Conservation (phyloP, 2,329 filamentous ascomycete species). For the Bimuria novae-zelandiae region DNA sequence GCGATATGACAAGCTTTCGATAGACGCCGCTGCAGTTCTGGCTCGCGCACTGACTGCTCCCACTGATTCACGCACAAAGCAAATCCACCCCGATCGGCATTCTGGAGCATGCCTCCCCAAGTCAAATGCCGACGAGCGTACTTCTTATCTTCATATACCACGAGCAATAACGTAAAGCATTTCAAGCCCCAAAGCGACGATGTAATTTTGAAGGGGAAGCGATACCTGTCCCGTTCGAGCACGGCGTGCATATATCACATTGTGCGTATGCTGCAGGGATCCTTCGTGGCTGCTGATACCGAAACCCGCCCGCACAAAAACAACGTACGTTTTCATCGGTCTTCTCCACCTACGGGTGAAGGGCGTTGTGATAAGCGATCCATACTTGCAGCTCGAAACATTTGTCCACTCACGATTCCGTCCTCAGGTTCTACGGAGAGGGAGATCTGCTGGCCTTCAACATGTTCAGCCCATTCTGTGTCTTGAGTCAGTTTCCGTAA, state of each 20-base stretch:
- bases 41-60: slow-evolving; percentile 16
- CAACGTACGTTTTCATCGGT: slow-evolving; percentile 5
- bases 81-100: too few species aligned
- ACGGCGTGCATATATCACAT: slow-evolving; percentile 24
- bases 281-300: slow-evolving; percentile 10
- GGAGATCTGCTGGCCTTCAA: background rate
- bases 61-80: slow-evolving; percentile 23
- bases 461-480: background rate
- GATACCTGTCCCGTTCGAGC: slow-evolving; percentile 14
- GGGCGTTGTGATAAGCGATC: slow-evolving; percentile 22
- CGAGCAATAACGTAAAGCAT: background rate
- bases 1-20: slow-evolving; percentile 28
- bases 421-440: background rate
- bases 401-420: slow-evolving; percentile 20
- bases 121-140: too few species aligned
- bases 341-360: slow-evolving; percentile 12
- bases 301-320: slow-evolving; percentile 5
- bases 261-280: slow-evolving; percentile 20
- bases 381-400: slow-evolving; percentile 20
- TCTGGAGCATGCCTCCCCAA: too few species aligned
- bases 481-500: background rate
- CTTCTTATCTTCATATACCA: background rate
- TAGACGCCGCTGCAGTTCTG: slow-evolving; percentile 22
- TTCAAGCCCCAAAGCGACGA: slow-evolving; percentile 17
- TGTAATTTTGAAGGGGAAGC: slow-evolving; percentile 12